Evolutionary conservation across 2,329 filamentous ascomycete genomes (phyloP).

Genomic region (Trichoderma gracile): DNA sequence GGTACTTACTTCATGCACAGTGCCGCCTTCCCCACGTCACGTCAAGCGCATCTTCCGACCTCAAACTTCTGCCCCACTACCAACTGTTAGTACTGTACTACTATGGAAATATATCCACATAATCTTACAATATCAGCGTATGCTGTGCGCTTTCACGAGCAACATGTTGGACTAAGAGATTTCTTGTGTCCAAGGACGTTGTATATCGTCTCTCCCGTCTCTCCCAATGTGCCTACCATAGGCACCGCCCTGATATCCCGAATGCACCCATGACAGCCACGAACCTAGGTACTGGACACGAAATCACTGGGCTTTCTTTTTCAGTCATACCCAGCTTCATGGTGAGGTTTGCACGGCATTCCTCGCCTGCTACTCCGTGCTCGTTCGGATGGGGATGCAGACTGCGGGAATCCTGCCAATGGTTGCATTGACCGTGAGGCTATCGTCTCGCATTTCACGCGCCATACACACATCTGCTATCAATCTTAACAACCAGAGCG

Average conservation of each 20-base stretch:
- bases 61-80: too few species aligned
- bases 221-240: neutral
- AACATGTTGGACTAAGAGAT: too few species aligned
- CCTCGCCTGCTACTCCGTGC: neutral
- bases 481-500: conserved; percentile 12
- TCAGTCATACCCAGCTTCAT: neutral
- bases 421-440: conserved; percentile 5
- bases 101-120: too few species aligned
- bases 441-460: conserved; percentile 14
- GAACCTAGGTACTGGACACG: neutral
- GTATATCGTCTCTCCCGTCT: neutral
- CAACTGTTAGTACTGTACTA: too few species aligned
- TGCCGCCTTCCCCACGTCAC: too few species aligned
- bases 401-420: conserved; percentile 10
- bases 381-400: neutral
- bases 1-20: too few species aligned
- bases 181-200: too few species aligned
- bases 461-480: conserved; percentile 17
- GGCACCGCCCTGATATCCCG: neutral
- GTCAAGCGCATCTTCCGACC: too few species aligned
- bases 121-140: too few species aligned
- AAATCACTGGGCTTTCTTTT: neutral
- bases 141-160: too few species aligned
- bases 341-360: neutral
- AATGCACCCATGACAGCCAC: neutral